These are phyloP conservation scores for Dictyophora rubrovolvata DNA, from an alignment of 768 basidiomycete genomes.

Conservation along the genomic window DNA sequence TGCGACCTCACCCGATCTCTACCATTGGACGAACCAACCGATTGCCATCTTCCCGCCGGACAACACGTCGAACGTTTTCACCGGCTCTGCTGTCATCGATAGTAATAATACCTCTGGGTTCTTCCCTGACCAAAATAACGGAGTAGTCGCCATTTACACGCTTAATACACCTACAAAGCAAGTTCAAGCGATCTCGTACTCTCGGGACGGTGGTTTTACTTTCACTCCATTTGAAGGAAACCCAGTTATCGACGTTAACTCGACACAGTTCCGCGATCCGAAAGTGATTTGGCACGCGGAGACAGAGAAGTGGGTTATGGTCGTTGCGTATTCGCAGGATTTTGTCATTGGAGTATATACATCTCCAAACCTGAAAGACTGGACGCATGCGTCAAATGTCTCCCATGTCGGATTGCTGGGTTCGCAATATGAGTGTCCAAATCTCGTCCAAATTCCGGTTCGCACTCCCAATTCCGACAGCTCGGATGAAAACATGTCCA, in stretches of 20 bases:
- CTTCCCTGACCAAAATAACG: constrained; percentile 13
- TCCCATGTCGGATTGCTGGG: constrained; percentile 14
- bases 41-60: constrained; percentile 20
- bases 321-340: constrained; percentile 15
- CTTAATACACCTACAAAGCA: constrained; percentile 16
- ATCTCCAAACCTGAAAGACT: constrained; percentile 16
- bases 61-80: constrained; percentile 14
- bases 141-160: constrained; percentile 21
- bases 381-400: constrained; percentile 14
- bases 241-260: constrained; percentile 17
- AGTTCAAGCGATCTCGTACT: constrained; percentile 18
- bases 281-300: constrained; percentile 17
- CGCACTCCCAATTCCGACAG: not conserved
- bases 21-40: constrained; percentile 20
- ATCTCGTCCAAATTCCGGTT: constrained; percentile 16
- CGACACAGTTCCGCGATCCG: constrained; percentile 20
- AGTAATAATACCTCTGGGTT: constrained; percentile 21
- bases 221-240: constrained; percentile 17
- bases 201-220: constrained; percentile 16
- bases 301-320: constrained; percentile 19
- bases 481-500: not conserved
- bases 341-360: constrained; percentile 18
- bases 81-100: constrained; percentile 18
- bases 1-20: constrained; percentile 20
- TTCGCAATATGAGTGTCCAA: constrained; percentile 15